Base-by-base conservation (phyloP, 352 stramenopile species). In the Plasmopara halstedii region DNA sequence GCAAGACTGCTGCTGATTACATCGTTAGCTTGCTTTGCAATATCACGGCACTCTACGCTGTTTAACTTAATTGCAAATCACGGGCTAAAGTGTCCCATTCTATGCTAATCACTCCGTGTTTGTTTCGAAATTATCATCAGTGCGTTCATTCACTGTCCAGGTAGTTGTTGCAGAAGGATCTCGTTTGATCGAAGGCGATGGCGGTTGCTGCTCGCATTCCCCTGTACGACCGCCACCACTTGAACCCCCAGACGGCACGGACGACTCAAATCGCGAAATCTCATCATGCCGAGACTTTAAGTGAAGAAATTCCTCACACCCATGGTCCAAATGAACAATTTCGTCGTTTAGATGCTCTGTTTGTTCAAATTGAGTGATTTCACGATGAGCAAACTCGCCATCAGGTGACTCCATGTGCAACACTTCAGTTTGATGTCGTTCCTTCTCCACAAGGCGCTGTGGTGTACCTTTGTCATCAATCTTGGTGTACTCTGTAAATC, bases 401-500 rank as follows among this genome's bases (percentile, higher is more conserved):
- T 68, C 43, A 2, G 85, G 62, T 14, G 73, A 84, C 54, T 93
- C 79, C 79, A 89, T 93, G 64, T 89, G 82, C 39, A 93, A 62
- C 42, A 89, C 76, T 42, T 93, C 82, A 4, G 64, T 86, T 61
- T 88, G 79, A 50, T 90, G 76, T n/a, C 75, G 73, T 55, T 90
- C 82, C 44, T 83, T 85, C 53, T 93, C 81, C 15, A 93, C 75
- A 17, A 93, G 51, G 14, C 80, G 61, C 57, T 93, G 82, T 15
- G 77, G 58, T 29, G 69, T 62, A 8, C 82, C 79, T 13, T 77
- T 72, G 20, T 91, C 78, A 46, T 91, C 82, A 44, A 93, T 93
- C 65, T 89, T 93, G 32, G 78, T 93, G 68, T 93, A 89, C 57
- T 93, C 74, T 31, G 69, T 86, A 43, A 86, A 85, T n/a, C 74